Percentiles rank a stretch among this genome's conserved stretches.
phyloP scores from a whole-genome alignment of 2,329 filamentous ascomycete genomes.

The Cordyceps pruinosa region DNA sequence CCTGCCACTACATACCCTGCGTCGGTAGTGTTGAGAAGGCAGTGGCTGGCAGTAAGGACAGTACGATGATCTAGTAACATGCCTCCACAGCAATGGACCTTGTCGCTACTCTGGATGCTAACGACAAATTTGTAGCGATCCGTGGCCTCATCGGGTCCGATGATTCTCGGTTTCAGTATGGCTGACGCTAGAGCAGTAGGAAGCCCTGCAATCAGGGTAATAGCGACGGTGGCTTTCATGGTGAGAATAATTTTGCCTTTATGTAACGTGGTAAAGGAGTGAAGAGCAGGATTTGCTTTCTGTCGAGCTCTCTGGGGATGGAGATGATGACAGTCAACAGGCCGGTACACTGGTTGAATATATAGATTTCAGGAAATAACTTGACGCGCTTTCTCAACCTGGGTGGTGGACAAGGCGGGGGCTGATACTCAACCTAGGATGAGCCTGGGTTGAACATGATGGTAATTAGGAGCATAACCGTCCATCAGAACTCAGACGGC shows the following conservation, averaged over 20 bases:
- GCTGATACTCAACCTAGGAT: background rate
- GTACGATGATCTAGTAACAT: background rate
- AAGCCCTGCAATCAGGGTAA: background rate
- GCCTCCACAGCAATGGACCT: background rate
- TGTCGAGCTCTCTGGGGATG: background rate
- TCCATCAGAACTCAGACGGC: too few relatives aligned
- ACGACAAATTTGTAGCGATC: background rate
- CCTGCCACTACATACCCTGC: background rate
- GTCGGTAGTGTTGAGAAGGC: background rate
- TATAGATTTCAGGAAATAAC: background rate
- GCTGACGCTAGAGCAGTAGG: background rate
- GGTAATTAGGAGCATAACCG: background rate
- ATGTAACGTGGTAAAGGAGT: background rate
- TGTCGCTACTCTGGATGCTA: background rate
- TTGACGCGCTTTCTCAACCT: background rate
- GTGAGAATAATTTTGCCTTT: background rate
- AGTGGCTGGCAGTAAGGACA: background rate
- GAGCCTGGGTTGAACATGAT: background rate
- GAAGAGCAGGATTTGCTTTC: background rate
- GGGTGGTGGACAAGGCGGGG: background rate
- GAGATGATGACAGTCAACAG: too few relatives aligned
- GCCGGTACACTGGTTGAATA: background rate
- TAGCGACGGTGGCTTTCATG: background rate
- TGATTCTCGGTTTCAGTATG: background rate
- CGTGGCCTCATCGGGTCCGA: background rate